Evolutionary conservation across 1,284 basidiomycete species (phyloP).

Genomic region (Vanrija sp.): DNA sequence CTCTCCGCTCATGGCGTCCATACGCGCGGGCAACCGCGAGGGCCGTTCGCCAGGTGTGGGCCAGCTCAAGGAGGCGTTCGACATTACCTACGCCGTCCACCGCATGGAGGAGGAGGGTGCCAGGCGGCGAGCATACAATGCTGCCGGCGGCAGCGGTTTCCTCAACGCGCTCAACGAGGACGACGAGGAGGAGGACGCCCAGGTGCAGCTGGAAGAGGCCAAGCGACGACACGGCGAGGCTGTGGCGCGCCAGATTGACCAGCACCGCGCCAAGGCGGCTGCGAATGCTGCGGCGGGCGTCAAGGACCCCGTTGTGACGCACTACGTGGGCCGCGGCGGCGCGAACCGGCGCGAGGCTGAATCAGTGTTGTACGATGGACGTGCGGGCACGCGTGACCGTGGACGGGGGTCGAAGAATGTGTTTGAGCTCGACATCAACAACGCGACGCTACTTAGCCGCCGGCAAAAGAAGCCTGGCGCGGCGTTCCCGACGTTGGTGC

Average conservation of each 20-base stretch:
- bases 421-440: conserved; percentile 80
- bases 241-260: conserved; percentile 49
- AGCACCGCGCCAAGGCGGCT: conserved; percentile 43
- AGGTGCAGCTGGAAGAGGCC: conserved; percentile 53
- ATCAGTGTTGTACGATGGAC: conserved; percentile 59
- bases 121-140: conserved; percentile 72
- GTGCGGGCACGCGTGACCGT: conserved; percentile 69
- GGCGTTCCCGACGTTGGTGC: no score
- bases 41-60: conserved; percentile 87
- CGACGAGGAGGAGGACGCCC: conserved; percentile 66
- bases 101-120: conserved; percentile 98
- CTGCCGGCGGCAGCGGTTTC: conserved; percentile 74
- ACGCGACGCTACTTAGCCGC: conserved; percentile 72
- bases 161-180: conserved; percentile 87
- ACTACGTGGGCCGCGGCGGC: conserved; percentile 48
- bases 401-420: conserved; percentile 34
- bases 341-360: conserved; percentile 52
- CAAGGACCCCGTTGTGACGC: conserved; percentile 47
- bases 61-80: conserved; percentile 94
- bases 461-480: conserved; percentile 36
- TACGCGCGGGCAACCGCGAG: conserved; percentile 66
- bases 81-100: conserved; percentile 98
- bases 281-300: conserved; percentile 49
- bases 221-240: conserved; percentile 55
- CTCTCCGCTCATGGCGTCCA: conserved; percentile 81